Evolutionary conservation across 164 flowering plant genomes (phyloP).

Genomic region (Macadamia integrifolia): DNA sequence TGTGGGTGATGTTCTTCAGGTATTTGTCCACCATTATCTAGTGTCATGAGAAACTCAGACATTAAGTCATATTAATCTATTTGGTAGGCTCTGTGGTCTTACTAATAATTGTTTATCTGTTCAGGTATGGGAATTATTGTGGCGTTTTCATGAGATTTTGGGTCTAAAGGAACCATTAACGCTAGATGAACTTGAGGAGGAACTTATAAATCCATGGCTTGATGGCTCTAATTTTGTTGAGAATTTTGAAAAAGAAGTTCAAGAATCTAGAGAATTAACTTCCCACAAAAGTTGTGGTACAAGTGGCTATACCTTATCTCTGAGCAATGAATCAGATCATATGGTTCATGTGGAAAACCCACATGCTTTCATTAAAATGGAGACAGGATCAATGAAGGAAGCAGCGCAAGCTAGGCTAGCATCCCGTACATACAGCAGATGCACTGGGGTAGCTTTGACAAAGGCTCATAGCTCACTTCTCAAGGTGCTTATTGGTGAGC

Average conservation of each 20-base stretch:
- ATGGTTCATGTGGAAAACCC: constrained; percentile 22
- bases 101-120: constrained; percentile 8
- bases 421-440: constrained; percentile 36
- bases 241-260: constrained; percentile 32
- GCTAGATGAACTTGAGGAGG: constrained; percentile 69
- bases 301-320: constrained; percentile 8
- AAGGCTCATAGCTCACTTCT: constrained; percentile 68
- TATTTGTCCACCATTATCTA: constrained; percentile 19
- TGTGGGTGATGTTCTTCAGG: constrained; percentile 90
- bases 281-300: constrained; percentile 16
- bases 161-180: constrained; percentile 49
- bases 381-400: constrained; percentile 38
- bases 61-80: no score
- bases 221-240: constrained; percentile 27
- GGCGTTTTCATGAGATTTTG: constrained; percentile 69
- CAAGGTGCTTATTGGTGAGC: constrained; percentile 60
- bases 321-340: constrained; percentile 22
- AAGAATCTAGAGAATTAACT: constrained; percentile 17
- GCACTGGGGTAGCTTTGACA: constrained; percentile 57
- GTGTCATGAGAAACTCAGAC: no score
- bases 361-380: constrained; percentile 38
- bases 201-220: constrained; percentile 69
- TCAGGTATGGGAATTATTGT: constrained; percentile 69
- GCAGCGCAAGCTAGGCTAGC: constrained; percentile 38
- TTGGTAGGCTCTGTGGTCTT: constrained; percentile 1